Conservation (phyloP, 352 stramenopile species). For the Blastocystis sp. region DNA sequence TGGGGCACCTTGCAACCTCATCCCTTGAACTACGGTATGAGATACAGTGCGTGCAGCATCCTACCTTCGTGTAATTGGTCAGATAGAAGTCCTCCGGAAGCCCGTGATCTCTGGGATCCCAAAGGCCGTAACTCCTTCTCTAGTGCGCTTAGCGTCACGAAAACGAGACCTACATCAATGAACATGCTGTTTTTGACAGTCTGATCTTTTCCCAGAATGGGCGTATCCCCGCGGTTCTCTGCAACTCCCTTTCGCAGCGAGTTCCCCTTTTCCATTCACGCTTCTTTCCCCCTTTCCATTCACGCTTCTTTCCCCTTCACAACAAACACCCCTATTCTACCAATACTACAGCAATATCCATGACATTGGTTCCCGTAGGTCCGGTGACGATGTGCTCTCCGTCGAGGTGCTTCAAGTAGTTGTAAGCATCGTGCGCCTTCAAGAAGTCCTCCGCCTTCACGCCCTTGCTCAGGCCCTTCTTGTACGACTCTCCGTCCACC, state of each 20-base stretch:
- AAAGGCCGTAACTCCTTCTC: constrained; percentile 68
- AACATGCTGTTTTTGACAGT: no score
- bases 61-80: constrained; percentile 81
- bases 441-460: constrained; percentile 70
- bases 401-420: constrained; percentile 69
- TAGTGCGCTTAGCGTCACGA: not conserved
- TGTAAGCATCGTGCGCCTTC: constrained; percentile 73
- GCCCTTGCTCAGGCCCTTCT: constrained; percentile 67
- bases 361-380: constrained; percentile 77
- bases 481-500: constrained; percentile 78
- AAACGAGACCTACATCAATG: not conserved
- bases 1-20: constrained; percentile 94
- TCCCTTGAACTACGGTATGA: constrained; percentile 83
- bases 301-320: not conserved
- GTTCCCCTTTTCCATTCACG: not conserved
- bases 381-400: constrained; percentile 74
- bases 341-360: constrained; percentile 75
- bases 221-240: not conserved
- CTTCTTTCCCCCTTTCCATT: not conserved
- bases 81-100: constrained; percentile 83
- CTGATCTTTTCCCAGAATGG: not conserved
- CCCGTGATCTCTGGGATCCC: constrained; percentile 79
- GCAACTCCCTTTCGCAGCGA: not conserved
- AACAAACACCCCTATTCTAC: constrained; percentile 56
- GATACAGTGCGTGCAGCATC: constrained; percentile 43